Percentiles rank a stretch among this genome's conserved stretches.
phyloP scores from a whole-genome alignment of 352 stramenopile genomes.

The Elongisporangium senticosum region DNA sequence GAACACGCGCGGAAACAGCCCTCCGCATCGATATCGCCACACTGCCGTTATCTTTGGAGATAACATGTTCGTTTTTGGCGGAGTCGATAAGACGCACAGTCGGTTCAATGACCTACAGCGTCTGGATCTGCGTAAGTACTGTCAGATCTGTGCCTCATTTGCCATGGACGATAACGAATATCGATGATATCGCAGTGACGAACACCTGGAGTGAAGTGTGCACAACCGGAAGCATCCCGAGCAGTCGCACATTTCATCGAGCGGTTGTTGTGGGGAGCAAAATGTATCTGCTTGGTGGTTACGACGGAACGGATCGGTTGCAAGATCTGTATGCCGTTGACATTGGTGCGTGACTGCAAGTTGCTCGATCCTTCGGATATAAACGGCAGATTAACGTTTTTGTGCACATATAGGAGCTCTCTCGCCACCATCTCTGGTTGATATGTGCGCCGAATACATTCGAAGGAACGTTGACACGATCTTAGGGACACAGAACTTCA shows the following conservation, averaged over 20 bases:
- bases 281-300: slow-evolving; percentile 85
- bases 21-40: slow-evolving; percentile 80
- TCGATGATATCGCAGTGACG: slow-evolving; percentile 24
- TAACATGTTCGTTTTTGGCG: slow-evolving; percentile 88
- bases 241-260: slow-evolving; percentile 83
- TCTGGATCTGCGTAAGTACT: slow-evolving; percentile 44
- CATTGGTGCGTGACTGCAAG: slow-evolving; percentile 26
- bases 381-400: neutral
- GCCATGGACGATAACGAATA: neutral
- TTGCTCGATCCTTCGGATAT: neutral
- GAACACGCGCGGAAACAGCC: slow-evolving; percentile 41
- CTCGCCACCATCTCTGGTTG: slow-evolving; percentile 59
- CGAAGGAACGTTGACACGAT: slow-evolving; percentile 62
- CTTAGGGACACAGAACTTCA: slow-evolving; percentile 64
- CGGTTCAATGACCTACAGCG: slow-evolving; percentile 84
- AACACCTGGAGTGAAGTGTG: slow-evolving; percentile 85
- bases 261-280: slow-evolving; percentile 70
- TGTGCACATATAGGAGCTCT: slow-evolving; percentile 26
- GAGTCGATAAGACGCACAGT: slow-evolving; percentile 86
- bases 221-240: slow-evolving; percentile 74
- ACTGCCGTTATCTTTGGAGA: slow-evolving; percentile 78
- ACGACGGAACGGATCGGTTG: slow-evolving; percentile 78
- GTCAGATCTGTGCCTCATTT: neutral
- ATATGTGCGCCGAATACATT: slow-evolving; percentile 69
- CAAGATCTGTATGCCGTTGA: slow-evolving; percentile 85